Conservation (phyloP, 1,139 yeast species). For the Saccharomyces uvarum region DNA sequence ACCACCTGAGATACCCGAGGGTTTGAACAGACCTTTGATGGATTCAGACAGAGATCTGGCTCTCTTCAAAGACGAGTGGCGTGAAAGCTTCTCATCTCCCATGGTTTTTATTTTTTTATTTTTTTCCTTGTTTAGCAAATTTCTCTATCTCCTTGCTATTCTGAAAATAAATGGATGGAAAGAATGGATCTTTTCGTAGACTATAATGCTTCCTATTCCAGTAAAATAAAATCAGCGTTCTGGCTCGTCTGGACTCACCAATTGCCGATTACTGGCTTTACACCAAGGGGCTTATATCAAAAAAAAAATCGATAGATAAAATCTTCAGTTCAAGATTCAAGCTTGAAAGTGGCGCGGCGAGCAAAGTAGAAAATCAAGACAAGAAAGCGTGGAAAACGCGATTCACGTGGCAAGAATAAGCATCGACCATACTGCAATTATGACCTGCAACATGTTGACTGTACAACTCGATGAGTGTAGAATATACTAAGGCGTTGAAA, state of each 20-base stretch:
- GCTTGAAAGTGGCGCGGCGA: slow-evolving; percentile 1
- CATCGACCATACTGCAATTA: background rate
- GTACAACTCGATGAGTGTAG: background rate
- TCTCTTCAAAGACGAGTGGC: slow-evolving; percentile 14
- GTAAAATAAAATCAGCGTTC: background rate
- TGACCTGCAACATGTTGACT: background rate
- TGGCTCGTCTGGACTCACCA: background rate
- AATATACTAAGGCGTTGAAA: background rate
- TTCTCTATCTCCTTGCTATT: background rate
- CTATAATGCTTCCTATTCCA: background rate
- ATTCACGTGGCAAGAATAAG: background rate
- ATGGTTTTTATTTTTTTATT: background rate
- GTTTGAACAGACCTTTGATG: slow-evolving; percentile 24
- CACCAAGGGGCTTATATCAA: background rate
- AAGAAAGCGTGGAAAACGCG: background rate
- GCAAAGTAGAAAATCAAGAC: background rate
- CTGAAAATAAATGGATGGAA: background rate
- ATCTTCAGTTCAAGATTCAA: background rate
- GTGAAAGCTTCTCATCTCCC: slow-evolving; percentile 3
- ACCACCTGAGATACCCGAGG: background rate
- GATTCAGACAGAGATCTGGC: slow-evolving; percentile 27
- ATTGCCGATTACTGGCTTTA: background rate
- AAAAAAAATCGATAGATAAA: background rate
- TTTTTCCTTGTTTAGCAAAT: background rate
- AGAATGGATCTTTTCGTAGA: background rate